phyloP scores from a whole-genome alignment of 768 basidiomycete species.

The Rhizopogon rudus region DNA sequence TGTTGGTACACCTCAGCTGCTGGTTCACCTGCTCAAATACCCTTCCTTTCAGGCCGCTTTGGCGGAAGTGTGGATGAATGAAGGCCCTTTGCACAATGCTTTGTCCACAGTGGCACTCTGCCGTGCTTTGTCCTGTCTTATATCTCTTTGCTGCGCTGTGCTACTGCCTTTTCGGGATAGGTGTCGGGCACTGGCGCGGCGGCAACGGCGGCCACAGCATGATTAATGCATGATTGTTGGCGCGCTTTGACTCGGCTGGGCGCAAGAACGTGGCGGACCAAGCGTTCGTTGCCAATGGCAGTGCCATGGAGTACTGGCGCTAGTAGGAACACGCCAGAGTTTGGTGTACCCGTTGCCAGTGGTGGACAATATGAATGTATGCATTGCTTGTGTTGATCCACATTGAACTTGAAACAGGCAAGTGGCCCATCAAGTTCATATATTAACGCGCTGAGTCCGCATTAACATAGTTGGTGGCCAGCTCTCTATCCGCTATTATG shows the following conservation, averaged over 20 bases:
- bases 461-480: no score
- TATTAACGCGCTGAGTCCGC: no score
- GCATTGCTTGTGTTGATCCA: no score
- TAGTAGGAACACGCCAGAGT: background rate
- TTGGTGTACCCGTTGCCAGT: background rate
- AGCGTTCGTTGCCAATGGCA: background rate
- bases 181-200: constrained; percentile 8
- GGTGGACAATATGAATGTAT: no score
- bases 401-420: no score
- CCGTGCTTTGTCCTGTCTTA: constrained; percentile 16
- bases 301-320: no score
- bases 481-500: no score
- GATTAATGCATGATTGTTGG: background rate
- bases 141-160: background rate
- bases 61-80: constrained; percentile 7
- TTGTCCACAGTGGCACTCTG: constrained; percentile 8
- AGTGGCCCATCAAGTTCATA: no score
- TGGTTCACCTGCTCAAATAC: constrained; percentile 20
- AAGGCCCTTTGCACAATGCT: constrained; percentile 8
- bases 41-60: constrained; percentile 11
- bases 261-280: background rate
- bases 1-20: background rate
- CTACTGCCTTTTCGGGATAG: constrained; percentile 17
- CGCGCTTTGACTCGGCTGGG: constrained; percentile 18
- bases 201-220: background rate